These are phyloP conservation scores for Apiospora malaysiana DNA, from an alignment of 2,329 filamentous ascomycete species.

Conservation along the genomic window DNA sequence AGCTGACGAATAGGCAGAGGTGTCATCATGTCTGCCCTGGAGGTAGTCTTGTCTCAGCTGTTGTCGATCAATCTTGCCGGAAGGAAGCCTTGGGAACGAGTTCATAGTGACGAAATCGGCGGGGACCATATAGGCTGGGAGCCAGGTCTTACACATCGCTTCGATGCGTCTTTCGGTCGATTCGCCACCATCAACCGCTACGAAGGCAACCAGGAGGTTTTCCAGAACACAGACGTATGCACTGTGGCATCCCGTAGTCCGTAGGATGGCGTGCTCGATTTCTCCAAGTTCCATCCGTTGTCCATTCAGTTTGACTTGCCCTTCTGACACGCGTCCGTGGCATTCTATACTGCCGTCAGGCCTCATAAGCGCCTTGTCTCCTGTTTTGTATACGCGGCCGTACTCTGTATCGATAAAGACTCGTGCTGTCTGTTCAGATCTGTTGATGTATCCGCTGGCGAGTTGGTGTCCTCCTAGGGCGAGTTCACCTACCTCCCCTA, in stretches of 20 bases:
- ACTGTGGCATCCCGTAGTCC: conserved; percentile 65
- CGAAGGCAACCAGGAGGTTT: conserved; percentile 77
- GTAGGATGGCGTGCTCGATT: conserved; percentile 66
- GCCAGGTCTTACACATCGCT: conserved; percentile 71
- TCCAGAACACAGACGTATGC: conserved; percentile 71
- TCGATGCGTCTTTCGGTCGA: conserved; percentile 53
- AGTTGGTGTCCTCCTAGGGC: conserved; percentile 82
- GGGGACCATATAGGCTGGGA: conserved; percentile 85
- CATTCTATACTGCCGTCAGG: conserved; percentile 36
- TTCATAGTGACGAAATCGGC: conserved; percentile 69
- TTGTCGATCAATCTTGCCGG: conserved; percentile 82
- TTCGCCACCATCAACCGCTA: conserved; percentile 54
- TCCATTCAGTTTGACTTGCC: conserved; percentile 55
- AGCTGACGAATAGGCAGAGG: conserved; percentile 17
- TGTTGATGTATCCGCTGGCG: conserved; percentile 81
- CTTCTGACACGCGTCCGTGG: conserved; percentile 60
- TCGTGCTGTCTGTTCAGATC: conserved; percentile 73
- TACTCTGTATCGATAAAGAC: conserved; percentile 69
- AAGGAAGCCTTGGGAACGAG: conserved; percentile 76
- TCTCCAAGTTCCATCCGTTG: conserved; percentile 52
- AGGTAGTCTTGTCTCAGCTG: conserved; percentile 62
- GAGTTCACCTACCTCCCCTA: conserved; percentile 78
- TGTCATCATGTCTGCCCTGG: not conserved
- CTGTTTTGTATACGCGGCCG: conserved; percentile 40
- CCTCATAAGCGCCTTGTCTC: conserved; percentile 39